Conservation (phyloP, 2,329 filamentous ascomycete species). For the Colletotrichum scovillei region DNA sequence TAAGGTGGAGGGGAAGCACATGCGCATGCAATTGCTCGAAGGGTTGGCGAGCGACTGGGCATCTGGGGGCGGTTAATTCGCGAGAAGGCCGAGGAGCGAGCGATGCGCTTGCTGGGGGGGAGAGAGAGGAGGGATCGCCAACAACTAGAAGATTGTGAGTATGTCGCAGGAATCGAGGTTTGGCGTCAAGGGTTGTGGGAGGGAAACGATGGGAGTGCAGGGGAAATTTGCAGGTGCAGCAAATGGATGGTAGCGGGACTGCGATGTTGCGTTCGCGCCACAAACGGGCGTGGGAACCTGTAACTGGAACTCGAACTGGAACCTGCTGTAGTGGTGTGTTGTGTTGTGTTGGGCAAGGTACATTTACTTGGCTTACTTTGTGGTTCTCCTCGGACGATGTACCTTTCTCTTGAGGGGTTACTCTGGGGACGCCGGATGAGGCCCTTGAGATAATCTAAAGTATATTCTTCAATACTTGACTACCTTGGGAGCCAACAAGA, state of each 20-base stretch:
- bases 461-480: background rate
- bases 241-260: constrained; percentile 13
- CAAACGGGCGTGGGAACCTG: constrained; percentile 30
- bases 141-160: background rate
- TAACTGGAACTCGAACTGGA: constrained; percentile 32
- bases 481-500: background rate
- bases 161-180: background rate
- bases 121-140: background rate
- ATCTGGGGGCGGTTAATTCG: background rate
- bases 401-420: background rate
- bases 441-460: background rate
- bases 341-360: constrained; percentile 10
- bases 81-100: constrained; percentile 7
- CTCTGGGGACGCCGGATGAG: background rate
- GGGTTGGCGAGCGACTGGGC: constrained; percentile 8
- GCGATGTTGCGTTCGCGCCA: constrained; percentile 29
- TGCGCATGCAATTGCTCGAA: constrained; percentile 17
- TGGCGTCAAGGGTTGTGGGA: background rate
- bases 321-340: constrained; percentile 22
- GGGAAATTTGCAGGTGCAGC: constrained; percentile 23
- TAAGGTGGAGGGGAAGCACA: constrained; percentile 16
- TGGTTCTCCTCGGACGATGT: background rate
- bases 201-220: background rate
- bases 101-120: constrained; percentile 3
- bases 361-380: constrained; percentile 2